phyloP scores from a whole-genome alignment of 2,329 filamentous ascomycete species.

The Apiospora marii region DNA sequence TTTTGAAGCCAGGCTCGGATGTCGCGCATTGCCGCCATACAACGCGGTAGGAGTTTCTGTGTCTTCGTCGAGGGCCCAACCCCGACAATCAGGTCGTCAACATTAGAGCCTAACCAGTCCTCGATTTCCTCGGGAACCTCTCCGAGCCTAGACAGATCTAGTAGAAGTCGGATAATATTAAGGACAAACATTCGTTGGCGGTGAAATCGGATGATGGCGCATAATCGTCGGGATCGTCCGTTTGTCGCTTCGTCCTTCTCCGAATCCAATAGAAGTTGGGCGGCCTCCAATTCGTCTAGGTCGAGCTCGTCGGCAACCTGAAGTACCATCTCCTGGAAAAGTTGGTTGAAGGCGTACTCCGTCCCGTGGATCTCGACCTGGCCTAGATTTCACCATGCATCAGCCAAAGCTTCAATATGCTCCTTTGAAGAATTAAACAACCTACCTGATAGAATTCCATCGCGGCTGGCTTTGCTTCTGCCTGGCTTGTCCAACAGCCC shows the following conservation, averaged over 20 bases:
- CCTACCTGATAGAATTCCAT: conserved; percentile 72
- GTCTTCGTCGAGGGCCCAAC: conserved; percentile 53
- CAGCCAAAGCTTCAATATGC: neutral
- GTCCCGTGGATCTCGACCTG: conserved; percentile 76
- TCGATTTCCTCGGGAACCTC: conserved; percentile 62
- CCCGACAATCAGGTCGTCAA: conserved; percentile 65
- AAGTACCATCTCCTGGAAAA: conserved; percentile 84
- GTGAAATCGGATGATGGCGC: conserved; percentile 87
- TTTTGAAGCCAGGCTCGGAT: conserved; percentile 80
- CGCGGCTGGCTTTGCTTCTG: conserved; percentile 79
- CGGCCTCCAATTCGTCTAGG: conserved; percentile 87
- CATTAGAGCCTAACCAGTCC: conserved; percentile 59
- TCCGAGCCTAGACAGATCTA: conserved; percentile 72
- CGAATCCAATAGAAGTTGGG: conserved; percentile 77
- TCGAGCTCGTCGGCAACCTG: conserved; percentile 88
- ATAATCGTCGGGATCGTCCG: conserved; percentile 77
- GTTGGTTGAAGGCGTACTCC: conserved; percentile 82
- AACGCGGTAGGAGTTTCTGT: conserved; percentile 75
- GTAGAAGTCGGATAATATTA: conserved; percentile 81
- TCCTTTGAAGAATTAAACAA: conserved; percentile 22
- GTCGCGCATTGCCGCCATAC: conserved; percentile 76
- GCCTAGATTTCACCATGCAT: conserved; percentile 56
- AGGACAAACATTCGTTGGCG: conserved; percentile 83
- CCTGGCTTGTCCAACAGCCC: conserved; percentile 77
- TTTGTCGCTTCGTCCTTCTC: conserved; percentile 73